phyloP scores from a whole-genome alignment of 768 basidiomycete species.

The Panellus pusillus region DNA sequence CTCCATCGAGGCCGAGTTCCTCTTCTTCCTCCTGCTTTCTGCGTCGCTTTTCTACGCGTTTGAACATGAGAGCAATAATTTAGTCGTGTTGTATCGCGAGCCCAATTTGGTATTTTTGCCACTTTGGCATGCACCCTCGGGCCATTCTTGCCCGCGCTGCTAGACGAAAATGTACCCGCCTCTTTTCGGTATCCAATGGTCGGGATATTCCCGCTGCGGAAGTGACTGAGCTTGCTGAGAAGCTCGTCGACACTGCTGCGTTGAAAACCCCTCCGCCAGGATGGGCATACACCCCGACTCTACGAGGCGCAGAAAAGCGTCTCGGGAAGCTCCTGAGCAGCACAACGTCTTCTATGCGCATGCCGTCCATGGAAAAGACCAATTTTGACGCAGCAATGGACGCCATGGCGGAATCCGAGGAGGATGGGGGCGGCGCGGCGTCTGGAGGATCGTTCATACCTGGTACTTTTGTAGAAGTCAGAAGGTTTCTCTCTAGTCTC shows the following conservation, averaged over 20 bases:
- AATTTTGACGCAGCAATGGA: constrained; percentile 24
- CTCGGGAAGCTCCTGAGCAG: constrained; percentile 24
- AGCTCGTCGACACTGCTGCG: constrained; percentile 35
- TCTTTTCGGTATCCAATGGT: constrained; percentile 2
- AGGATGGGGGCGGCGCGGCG: constrained; percentile 18
- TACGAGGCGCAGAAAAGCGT: constrained; percentile 42
- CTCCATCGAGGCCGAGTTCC: constrained; percentile 61
- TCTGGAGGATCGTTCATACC: constrained; percentile 27
- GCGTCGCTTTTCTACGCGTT: constrained; percentile 69
- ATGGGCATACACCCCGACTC: constrained; percentile 37
- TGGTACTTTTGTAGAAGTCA: constrained; percentile 54
- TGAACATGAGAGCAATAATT: constrained; percentile 57
- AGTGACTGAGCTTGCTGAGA: constrained; percentile 26
- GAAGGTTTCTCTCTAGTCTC: constrained; percentile 38
- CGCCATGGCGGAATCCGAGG: constrained; percentile 19
- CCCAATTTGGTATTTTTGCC: background rate
- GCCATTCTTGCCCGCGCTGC: constrained; percentile 4
- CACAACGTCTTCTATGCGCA: background rate
- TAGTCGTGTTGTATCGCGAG: background rate
- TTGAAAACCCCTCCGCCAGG: constrained; percentile 25
- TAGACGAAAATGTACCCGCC: constrained; percentile 8
- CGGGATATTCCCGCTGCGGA: constrained; percentile 9
- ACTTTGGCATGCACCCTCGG: constrained; percentile 12
- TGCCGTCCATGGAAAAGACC: constrained; percentile 26
- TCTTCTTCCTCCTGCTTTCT: constrained; percentile 63